A percentile compares a stretch with the other conserved stretches of the same genome.
phyloP scores from a whole-genome alignment of 2,329 filamentous ascomycete genomes.

The Neopestalotiopsis clavispora region DNA sequence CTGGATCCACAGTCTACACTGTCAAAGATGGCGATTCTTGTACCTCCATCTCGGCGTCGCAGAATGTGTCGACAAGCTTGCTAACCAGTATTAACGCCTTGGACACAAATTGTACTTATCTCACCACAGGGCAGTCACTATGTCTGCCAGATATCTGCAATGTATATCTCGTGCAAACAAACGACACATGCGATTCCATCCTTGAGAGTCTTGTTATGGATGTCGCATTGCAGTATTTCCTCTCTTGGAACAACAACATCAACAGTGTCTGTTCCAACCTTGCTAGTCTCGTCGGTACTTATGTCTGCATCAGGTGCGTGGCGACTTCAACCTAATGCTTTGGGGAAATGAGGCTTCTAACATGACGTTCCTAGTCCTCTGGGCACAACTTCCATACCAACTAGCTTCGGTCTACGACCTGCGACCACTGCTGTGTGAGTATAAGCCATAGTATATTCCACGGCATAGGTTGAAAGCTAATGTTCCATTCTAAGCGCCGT shows the following conservation, averaged over 20 bases:
- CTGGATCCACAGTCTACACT: background rate
- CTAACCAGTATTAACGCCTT: conserved; percentile 22
- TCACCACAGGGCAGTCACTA: background rate
- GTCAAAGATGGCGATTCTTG: background rate
- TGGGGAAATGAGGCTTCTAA: too few species aligned
- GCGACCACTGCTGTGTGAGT: conserved; percentile 20
- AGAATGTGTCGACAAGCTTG: background rate
- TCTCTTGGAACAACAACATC: conserved; percentile 31
- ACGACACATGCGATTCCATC: conserved; percentile 28
- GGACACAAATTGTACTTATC: conserved; percentile 10
- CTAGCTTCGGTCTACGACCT: background rate
- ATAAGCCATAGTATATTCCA: background rate
- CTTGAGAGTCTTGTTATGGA: conserved; percentile 18
- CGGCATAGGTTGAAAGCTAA: background rate
- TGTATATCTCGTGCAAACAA: conserved; percentile 23
- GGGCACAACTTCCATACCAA: background rate
- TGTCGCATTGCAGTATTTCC: conserved; percentile 26
- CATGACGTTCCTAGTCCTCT: background rate
- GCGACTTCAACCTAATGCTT: too few species aligned
- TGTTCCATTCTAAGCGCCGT: conserved; percentile 14
- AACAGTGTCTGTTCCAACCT: conserved; percentile 28
- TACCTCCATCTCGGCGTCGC: background rate
- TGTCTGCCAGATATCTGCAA: conserved; percentile 4
- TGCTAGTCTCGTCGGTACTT: conserved; percentile 21
- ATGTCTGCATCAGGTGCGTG: conserved; percentile 25